Evolutionary conservation across 495 filamentous ascomycete species (phyloP).

Genomic region (Lasiosphaeria miniovina): DNA sequence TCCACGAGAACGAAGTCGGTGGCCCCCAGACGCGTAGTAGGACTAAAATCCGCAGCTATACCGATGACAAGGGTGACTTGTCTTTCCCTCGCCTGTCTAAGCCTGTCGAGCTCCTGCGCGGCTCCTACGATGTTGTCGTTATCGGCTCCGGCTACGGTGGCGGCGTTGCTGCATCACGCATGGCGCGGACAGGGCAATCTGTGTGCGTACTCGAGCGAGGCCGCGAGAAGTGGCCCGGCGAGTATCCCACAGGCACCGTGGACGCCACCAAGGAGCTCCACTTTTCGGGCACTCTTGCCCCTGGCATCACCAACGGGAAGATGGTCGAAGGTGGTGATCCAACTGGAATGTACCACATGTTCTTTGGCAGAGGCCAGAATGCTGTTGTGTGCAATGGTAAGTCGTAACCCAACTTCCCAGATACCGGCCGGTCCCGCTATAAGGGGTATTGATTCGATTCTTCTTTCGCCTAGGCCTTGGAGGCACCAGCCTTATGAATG

Average conservation of each 20-base stretch:
- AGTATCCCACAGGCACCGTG: conserved; percentile 50
- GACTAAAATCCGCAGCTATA: conserved; percentile 38
- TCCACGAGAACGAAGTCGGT: conserved; percentile 27
- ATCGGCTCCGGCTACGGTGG: conserved; percentile 69
- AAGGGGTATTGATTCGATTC: background rate
- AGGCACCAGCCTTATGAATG: conserved; percentile 63
- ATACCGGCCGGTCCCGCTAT: too few relatives aligned
- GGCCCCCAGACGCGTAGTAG: conserved; percentile 36
- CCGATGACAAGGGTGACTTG: conserved; percentile 37
- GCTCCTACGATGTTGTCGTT: conserved; percentile 62
- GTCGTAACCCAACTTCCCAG: conserved; percentile 11
- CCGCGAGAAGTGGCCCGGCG: conserved; percentile 62
- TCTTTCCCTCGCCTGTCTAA: conserved; percentile 53
- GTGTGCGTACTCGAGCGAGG: conserved; percentile 64
- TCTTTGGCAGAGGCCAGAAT: conserved; percentile 64
- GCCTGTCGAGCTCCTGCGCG: conserved; percentile 54
- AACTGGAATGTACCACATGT: conserved; percentile 61
- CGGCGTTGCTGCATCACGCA: conserved; percentile 62
- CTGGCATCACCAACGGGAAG: conserved; percentile 36
- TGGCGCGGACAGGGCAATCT: conserved; percentile 57
- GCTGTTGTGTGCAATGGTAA: conserved; percentile 62
- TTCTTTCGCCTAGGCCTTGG: conserved; percentile 48
- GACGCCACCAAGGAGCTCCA: conserved; percentile 49
- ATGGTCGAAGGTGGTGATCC: conserved; percentile 48
- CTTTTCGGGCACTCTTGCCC: conserved; percentile 53